These are phyloP conservation scores for Bisporella sp. DNA, from an alignment of 2,329 filamentous ascomycete genomes.

Conservation along the genomic window DNA sequence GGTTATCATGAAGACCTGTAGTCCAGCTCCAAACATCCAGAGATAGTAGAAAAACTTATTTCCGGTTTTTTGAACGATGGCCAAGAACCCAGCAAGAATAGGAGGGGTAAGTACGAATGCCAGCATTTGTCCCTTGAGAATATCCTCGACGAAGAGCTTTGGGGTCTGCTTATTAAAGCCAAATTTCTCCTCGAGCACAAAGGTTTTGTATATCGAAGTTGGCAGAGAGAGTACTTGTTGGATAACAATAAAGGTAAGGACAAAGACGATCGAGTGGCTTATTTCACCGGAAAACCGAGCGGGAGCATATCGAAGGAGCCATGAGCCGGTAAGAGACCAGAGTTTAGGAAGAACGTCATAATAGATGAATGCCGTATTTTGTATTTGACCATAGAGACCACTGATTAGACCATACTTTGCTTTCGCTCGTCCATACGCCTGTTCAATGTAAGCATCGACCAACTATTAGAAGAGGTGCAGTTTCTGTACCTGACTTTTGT, in stretches of 20 bases:
- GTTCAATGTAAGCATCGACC: constrained; percentile 11
- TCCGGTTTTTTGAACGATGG: constrained; percentile 91
- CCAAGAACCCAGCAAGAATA: constrained; percentile 83
- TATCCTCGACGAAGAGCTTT: constrained; percentile 79
- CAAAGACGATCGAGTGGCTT: constrained; percentile 84
- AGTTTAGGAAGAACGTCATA: constrained; percentile 86
- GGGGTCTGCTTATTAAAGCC: constrained; percentile 98
- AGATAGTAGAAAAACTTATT: constrained; percentile 97
- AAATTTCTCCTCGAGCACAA: constrained; percentile 92
- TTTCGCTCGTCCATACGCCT: constrained; percentile 92
- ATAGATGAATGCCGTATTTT: constrained; percentile 84
- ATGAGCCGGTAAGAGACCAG: constrained; percentile 73
- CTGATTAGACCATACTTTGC: constrained; percentile 80
- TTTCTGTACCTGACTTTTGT: constrained; percentile 71
- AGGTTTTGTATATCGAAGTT: constrained; percentile 83
- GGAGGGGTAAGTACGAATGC: constrained; percentile 75
- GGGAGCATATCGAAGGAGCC: constrained; percentile 69
- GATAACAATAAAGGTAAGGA: constrained; percentile 78
- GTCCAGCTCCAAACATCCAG: constrained; percentile 82
- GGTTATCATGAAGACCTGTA: constrained; percentile 92
- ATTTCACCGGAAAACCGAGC: constrained; percentile 84
- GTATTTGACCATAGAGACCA: constrained; percentile 76
- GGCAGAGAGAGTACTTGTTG: constrained; percentile 76
- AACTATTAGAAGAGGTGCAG: not conserved
- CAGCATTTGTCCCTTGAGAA: constrained; percentile 84